Evolutionary conservation across 106 monocot species (phyloP).

Genomic region (Iris macrosiphon): DNA sequence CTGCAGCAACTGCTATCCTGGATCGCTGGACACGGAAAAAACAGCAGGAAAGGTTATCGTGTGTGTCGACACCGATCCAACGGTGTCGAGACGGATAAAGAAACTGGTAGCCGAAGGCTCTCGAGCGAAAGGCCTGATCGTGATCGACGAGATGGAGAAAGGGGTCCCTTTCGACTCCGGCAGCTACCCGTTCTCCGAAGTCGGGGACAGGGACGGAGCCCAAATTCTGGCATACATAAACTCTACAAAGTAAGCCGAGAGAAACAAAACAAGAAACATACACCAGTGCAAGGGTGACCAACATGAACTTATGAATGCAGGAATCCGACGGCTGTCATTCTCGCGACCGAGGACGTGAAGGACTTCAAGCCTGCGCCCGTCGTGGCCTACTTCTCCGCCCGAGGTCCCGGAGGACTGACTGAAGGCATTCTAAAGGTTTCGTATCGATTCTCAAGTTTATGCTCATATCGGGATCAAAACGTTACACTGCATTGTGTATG

Average conservation of each 20-base stretch:
- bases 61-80: constrained; percentile 66
- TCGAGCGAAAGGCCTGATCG: constrained; percentile 61
- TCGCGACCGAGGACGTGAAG: constrained; percentile 42
- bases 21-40: constrained; percentile 69
- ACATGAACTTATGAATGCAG: constrained; percentile 11
- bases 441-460: neutral
- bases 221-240: constrained; percentile 78
- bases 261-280: neutral
- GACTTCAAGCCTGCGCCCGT: constrained; percentile 57
- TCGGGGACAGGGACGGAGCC: constrained; percentile 42
- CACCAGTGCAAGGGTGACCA: neutral
- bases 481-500: neutral
- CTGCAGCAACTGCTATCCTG: constrained; percentile 91
- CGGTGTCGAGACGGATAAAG: constrained; percentile 62
- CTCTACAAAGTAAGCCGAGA: constrained; percentile 59
- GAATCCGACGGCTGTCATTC: constrained; percentile 58
- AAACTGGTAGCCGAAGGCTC: constrained; percentile 77
- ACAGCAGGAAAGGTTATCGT: constrained; percentile 69
- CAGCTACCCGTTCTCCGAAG: constrained; percentile 76
- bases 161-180: constrained; percentile 73
- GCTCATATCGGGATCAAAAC: neutral
- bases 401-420: constrained; percentile 86
- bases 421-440: constrained; percentile 88
- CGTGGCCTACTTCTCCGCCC: constrained; percentile 81
- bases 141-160: constrained; percentile 68